These are phyloP conservation scores for Mollisiaceae sp. DNA, from an alignment of 2,329 filamentous ascomycete genomes.

Conservation along the genomic window DNA sequence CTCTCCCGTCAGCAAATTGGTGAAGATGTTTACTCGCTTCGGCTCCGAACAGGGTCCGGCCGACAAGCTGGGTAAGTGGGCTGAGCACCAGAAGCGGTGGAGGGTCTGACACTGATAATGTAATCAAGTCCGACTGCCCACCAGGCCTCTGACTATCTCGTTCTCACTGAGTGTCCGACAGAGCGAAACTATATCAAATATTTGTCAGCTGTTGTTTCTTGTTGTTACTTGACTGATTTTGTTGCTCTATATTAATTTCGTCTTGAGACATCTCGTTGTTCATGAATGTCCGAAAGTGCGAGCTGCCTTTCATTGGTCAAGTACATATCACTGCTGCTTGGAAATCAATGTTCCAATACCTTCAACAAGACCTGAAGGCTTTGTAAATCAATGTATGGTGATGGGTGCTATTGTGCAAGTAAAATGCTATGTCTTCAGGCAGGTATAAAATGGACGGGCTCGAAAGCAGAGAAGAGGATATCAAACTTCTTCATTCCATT, in stretches of 20 bases:
- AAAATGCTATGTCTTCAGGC: not conserved
- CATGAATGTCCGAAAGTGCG: not conserved
- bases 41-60: not conserved
- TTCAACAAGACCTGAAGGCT: not conserved
- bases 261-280: not conserved
- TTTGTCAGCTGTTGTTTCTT: not conserved
- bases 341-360: not conserved
- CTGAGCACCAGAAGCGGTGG: no score
- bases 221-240: not conserved
- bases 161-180: not conserved
- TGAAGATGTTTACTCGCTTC: not conserved
- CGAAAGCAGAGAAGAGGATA: not conserved
- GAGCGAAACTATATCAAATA: not conserved
- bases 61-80: conserved; percentile 1
- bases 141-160: not conserved
- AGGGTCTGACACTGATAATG: no score
- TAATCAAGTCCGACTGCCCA: not conserved
- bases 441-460: not conserved
- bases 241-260: not conserved
- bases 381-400: not conserved
- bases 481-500: not conserved
- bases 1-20: not conserved
- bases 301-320: not conserved
- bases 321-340: not conserved
- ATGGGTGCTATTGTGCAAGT: not conserved